Base-by-base conservation (phyloP, 106 monocot species). In the Dendrobium huoshanense region DNA sequence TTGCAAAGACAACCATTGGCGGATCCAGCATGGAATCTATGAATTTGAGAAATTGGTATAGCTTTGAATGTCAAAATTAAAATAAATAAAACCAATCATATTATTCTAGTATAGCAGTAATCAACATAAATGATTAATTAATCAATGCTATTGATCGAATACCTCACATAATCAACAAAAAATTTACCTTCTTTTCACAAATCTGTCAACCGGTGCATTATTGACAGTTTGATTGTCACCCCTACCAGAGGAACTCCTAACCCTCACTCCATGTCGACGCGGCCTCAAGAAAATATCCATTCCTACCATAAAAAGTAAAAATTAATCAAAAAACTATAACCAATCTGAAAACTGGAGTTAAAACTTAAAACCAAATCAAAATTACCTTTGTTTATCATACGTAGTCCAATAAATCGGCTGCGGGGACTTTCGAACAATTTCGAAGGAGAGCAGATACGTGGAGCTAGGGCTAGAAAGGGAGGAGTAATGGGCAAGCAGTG, bases 171-270 rank as follows among this genome's bases (percentile, higher is more conserved):
- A 51, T 51, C 10, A 51, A 13, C 10, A 51, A 45, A 45, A 51
- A 11, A 51, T 11, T 51, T 72, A 89, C 89, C 89, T 87, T 85
- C 87, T 89, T 79, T 85, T 89, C 37, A 83, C 44, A 59, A 72
- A 29, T 64, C 79, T 67, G 75, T 65, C 64, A 10, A 43, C 74
- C 29, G 85, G 80, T 48, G 55, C 65, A 58, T 77, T 80, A 75
- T 82, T 55, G 16, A 55, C 64, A 17, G 84, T 80, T 41, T 48
- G 54, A 7, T 82, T 40, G 45, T 54, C 82, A 82, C 67, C 78
- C 37, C 25, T 75, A 27, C 19, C 54, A 8, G 41, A 70, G 17
- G 85, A 56, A 55, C 20, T 2, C 2, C 25, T 68, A 20, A 44
- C 44, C 37, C 45, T 80, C 24, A 47, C 79, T 54, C 67, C 37